phyloP scores from a whole-genome alignment of 352 stramenopile species.

The Phytophthora capsici region DNA sequence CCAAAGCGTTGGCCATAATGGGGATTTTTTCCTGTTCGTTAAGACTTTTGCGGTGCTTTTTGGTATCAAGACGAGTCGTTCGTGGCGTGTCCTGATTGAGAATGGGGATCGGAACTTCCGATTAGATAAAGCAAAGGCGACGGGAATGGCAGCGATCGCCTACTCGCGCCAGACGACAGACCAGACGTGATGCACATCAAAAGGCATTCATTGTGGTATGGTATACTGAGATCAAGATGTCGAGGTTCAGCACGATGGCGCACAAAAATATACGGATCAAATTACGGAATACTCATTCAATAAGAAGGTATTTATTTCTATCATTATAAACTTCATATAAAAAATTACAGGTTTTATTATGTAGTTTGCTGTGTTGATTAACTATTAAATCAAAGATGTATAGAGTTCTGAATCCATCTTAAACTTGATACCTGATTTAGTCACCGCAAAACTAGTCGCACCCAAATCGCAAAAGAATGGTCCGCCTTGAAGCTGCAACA shows the following conservation, averaged over 20 bases:
- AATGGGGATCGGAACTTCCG: conserved; percentile 20
- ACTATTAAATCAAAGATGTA: background rate
- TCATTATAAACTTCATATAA: too few relatives aligned
- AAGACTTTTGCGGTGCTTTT: conserved; percentile 9
- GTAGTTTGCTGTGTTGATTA: too few relatives aligned
- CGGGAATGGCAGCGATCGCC: conserved; percentile 1
- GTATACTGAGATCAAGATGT: conserved; percentile 33
- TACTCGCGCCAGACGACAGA: conserved; percentile 20
- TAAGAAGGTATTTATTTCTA: too few relatives aligned
- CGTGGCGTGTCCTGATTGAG: conserved; percentile 27
- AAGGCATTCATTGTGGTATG: conserved; percentile 11
- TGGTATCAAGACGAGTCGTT: conserved; percentile 31
- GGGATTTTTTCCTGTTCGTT: conserved; percentile 23
- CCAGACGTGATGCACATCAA: conserved; percentile 24
- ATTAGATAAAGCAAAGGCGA: conserved; percentile 13
- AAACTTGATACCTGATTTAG: background rate
- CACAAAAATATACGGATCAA: background rate
- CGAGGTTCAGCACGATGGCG: conserved; percentile 18
- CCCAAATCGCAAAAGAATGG: conserved; percentile 9
- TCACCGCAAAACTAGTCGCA: conserved; percentile 16
- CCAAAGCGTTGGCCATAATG: conserved; percentile 30
- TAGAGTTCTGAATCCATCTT: background rate
- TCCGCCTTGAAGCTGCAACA: conserved; percentile 4
- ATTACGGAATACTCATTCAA: too few relatives aligned
- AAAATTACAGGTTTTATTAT: background rate